Conservation (phyloP, 345 rosid species). For the Clarkia xantiana region DNA sequence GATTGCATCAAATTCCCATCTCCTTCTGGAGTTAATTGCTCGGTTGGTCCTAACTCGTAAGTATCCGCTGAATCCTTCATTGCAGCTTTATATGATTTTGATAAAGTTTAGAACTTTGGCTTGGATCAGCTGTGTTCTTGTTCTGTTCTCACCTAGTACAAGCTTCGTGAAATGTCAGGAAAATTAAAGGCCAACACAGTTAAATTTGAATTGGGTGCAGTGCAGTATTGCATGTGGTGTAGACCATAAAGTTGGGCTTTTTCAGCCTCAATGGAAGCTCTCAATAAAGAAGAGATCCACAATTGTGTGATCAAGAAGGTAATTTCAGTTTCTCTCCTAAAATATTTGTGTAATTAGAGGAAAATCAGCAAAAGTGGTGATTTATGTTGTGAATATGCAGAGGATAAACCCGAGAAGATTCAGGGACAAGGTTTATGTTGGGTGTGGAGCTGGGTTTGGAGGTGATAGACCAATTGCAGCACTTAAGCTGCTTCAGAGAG, state of each 20-base stretch:
- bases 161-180: no score
- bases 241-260: background rate
- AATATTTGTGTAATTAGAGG: background rate
- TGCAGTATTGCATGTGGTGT: no score
- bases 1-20: no score
- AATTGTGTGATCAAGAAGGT: constrained; percentile 37
- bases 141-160: no score
- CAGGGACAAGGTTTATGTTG: constrained; percentile 50
- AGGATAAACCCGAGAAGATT: constrained; percentile 44
- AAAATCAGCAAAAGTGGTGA: background rate
- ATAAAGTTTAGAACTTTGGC: no score
- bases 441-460: constrained; percentile 95
- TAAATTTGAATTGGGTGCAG: no score
- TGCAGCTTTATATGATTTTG: no score
- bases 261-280: constrained; percentile 1
- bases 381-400: constrained; percentile 23
- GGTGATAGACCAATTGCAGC: constrained; percentile 79
- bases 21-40: no score
- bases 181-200: no score
- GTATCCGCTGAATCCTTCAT: no score
- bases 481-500: constrained; percentile 65
- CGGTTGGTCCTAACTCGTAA: no score
- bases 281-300: constrained; percentile 10
- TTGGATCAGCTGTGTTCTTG: no score
- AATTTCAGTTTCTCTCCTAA: background rate